Base-by-base conservation (phyloP, 2,329 filamentous ascomycete genomes). In the Claviceps lovelessii region DNA sequence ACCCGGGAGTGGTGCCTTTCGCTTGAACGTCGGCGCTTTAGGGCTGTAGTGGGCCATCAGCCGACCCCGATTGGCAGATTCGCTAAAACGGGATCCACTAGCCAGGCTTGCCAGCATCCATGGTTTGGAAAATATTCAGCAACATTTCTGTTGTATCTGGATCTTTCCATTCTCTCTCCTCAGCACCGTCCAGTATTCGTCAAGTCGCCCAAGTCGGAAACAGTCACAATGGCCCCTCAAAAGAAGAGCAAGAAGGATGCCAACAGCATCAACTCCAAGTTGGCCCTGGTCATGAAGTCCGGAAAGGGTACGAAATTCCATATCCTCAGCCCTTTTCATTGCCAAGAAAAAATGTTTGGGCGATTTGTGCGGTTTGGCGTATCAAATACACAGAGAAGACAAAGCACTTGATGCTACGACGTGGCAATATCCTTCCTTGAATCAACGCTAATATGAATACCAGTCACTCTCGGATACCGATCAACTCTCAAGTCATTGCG, bases 201-300 rank as follows among this genome's bases (percentile, higher is more conserved):
- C 61, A 72, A 39, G 57, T 58, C 65, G 59, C 61, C 56, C 55
- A 66, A 59, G 37, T 61, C 62, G 61, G 10, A 78, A 49, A 23
- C 63, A 64, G 64, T 73, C 77, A 78, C 73, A 80, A 86, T 82
- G 79, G 79, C 78, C 68, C 75, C 76, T 68, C 72, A 80, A 70
- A 90, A 89, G 84, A 88, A 87, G 76, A 78, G 72, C 74, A 91
- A 88, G 83, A 94, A 90, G 79, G 84, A 88, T 76, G 83, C 86
- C 74, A 81, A 74, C 85, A 86, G 72, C 71, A 76, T 79, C 72
- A 79, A 77, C 73, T 77, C 75, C 70, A 78, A 77, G 72, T 72
- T 81, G 63, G 78, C 77, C 67, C 74, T 81, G 69, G 78, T 81
- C 60, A 79, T 82, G 76, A 82, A 81, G 75, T 78, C 74, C 61